phyloP scores from a whole-genome alignment of 108 stramenopile genomes.

The Aureococcus anophagefferens region DNA sequence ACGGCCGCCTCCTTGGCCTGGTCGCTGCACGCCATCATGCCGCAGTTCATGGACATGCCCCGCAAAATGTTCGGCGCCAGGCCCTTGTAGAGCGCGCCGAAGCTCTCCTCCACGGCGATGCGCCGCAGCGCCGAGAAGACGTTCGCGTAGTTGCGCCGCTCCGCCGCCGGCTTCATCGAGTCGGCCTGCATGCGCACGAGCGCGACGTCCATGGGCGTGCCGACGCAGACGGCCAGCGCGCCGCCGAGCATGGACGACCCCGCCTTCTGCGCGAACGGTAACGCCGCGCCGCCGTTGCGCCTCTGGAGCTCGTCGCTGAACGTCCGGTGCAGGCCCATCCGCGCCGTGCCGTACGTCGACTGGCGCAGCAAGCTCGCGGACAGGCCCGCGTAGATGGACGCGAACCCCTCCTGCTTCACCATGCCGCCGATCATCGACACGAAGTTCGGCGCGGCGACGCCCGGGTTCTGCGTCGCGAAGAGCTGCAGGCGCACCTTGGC shows the following conservation, averaged over 20 bases:
- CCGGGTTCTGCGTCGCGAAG: constrained; percentile 80
- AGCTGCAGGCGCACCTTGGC: constrained; percentile 72
- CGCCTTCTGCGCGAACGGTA: constrained; percentile 74
- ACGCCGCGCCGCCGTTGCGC: constrained; percentile 66
- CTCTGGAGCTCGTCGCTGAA: constrained; percentile 75
- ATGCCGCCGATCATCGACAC: constrained; percentile 57
- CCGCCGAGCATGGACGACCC: constrained; percentile 83
- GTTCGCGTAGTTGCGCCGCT: constrained; percentile 92
- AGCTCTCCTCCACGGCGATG: constrained; percentile 80
- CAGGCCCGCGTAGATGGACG: constrained; percentile 76
- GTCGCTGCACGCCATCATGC: constrained; percentile 98
- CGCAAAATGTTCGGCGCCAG: constrained; percentile 83
- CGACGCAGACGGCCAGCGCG: constrained; percentile 88
- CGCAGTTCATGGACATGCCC: constrained; percentile 98
- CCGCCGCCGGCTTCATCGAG: constrained; percentile 72
- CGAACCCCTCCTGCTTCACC: constrained; percentile 64
- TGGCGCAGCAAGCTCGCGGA: constrained; percentile 94
- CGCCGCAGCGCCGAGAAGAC: constrained; percentile 87
- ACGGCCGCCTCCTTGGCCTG: constrained; percentile 73
- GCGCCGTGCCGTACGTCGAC: constrained; percentile 94
- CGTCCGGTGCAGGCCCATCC: constrained; percentile 91
- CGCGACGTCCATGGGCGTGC: constrained; percentile 95
- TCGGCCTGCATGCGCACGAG: constrained; percentile 92
- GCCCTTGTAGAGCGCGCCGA: constrained; percentile 87
- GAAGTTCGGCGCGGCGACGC: constrained; percentile 67